phyloP scores from a whole-genome alignment of 768 basidiomycete genomes.

The Lactarius sanguifluus region DNA sequence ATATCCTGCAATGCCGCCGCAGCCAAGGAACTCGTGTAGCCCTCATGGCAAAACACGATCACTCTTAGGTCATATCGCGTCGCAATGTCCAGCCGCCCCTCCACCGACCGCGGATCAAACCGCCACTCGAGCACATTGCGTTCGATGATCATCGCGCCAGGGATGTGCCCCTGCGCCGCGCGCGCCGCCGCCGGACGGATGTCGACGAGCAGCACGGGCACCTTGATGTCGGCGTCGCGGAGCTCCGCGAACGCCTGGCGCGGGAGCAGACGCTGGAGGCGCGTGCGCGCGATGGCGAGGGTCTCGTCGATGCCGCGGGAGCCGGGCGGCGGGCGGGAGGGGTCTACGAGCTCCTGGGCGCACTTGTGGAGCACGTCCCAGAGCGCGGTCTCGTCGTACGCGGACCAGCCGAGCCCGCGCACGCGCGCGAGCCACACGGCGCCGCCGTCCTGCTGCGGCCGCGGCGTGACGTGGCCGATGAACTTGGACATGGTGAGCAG shows the following conservation, averaged over 20 bases:
- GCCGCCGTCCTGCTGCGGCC: slow-evolving; percentile 27
- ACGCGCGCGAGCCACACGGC: slow-evolving; percentile 46
- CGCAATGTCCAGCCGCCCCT: slow-evolving; percentile 59
- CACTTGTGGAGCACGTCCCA: slow-evolving; percentile 72
- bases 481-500: slow-evolving; percentile 69
- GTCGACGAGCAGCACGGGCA: slow-evolving; percentile 74
- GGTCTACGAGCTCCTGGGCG: slow-evolving; percentile 57
- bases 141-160: slow-evolving; percentile 70
- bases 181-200: slow-evolving; percentile 69
- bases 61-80: slow-evolving; percentile 74
- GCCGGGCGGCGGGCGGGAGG: slow-evolving; percentile 61
- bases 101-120: slow-evolving; percentile 63
- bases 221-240: slow-evolving; percentile 44
- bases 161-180: slow-evolving; percentile 54
- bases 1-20: slow-evolving; percentile 67
- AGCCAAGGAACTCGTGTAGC: slow-evolving; percentile 70
- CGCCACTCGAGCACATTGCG: slow-evolving; percentile 79
- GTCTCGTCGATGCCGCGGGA: slow-evolving; percentile 59
- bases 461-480: slow-evolving; percentile 52
- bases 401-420: slow-evolving; percentile 51
- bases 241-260: slow-evolving; percentile 61
- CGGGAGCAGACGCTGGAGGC: slow-evolving; percentile 63
- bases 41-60: slow-evolving; percentile 75
- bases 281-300: slow-evolving; percentile 57
- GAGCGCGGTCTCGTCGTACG: slow-evolving; percentile 64